Conservation (phyloP, 768 basidiomycete genomes). For the Mycena sanguinolenta region DNA sequence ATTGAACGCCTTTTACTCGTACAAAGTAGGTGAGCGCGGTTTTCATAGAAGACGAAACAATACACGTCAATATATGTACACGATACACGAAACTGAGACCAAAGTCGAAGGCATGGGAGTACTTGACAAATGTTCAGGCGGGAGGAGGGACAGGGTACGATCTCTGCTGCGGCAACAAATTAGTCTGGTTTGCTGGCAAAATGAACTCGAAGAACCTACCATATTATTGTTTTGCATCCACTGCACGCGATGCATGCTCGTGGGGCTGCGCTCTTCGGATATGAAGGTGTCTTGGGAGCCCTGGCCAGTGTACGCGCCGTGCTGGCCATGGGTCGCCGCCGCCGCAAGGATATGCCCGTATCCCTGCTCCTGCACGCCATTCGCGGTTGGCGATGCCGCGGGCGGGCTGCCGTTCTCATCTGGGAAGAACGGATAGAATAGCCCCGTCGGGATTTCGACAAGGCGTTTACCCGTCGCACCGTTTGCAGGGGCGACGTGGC, state of each 20-base stretch:
- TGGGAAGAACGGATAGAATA: conserved; percentile 87
- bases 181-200: neutral
- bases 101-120: conserved; percentile 13
- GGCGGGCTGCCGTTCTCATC: conserved; percentile 53
- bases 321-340: conserved; percentile 66
- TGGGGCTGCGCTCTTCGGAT: conserved; percentile 73
- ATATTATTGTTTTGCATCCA: conserved; percentile 46
- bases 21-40: neutral
- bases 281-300: conserved; percentile 74
- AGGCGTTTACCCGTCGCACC: conserved; percentile 55
- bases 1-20: neutral
- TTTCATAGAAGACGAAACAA: conserved; percentile 2
- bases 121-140: neutral
- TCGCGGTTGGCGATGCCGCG: conserved; percentile 35
- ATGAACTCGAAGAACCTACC: conserved; percentile 48
- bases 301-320: conserved; percentile 67
- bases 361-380: conserved; percentile 50
- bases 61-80: neutral
- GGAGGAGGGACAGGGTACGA: conserved; percentile 45
- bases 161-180: conserved; percentile 28
- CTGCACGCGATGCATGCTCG: conserved; percentile 39
- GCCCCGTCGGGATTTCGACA: conserved; percentile 74
- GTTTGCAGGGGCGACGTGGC: conserved; percentile 32
- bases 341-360: conserved; percentile 70
- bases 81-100: neutral